These are phyloP conservation scores for Beverwykella pulmonaria DNA, from an alignment of 495 filamentous ascomycete species.

Conservation along the genomic window DNA sequence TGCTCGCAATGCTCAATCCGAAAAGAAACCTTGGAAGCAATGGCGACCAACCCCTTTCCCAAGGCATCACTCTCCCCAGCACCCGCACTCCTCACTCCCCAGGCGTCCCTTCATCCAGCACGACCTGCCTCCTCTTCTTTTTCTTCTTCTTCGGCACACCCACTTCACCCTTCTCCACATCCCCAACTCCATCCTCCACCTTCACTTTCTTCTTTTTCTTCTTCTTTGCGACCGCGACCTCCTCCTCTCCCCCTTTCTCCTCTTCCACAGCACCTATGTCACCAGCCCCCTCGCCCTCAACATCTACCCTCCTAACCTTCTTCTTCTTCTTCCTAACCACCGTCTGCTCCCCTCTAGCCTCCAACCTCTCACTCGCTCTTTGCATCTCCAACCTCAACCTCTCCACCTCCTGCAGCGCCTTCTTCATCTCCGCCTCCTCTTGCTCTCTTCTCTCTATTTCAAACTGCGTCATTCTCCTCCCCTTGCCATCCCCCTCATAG, in stretches of 20 bases:
- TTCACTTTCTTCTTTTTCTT: slow-evolving; percentile 55
- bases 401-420: slow-evolving; percentile 85
- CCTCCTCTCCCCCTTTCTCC: slow-evolving; percentile 43
- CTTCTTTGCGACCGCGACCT: slow-evolving; percentile 49
- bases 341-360: slow-evolving; percentile 66
- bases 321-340: slow-evolving; percentile 73
- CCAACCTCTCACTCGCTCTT: slow-evolving; percentile 78
- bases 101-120: not conserved
- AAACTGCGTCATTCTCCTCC: slow-evolving; percentile 34
- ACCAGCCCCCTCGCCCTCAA: slow-evolving; percentile 14
- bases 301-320: slow-evolving; percentile 49
- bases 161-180: not conserved
- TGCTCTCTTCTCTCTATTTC: slow-evolving; percentile 58
- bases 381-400: slow-evolving; percentile 87
- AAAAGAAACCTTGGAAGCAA: too few relatives aligned
- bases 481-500: slow-evolving; percentile 33
- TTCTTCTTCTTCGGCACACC: slow-evolving; percentile 59
- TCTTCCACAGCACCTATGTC: slow-evolving; percentile 19
- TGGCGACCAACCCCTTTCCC: too few relatives aligned
- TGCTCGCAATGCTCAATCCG: too few relatives aligned
- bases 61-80: too few relatives aligned
- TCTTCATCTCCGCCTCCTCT: slow-evolving; percentile 81
- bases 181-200: slow-evolving; percentile 2
- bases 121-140: slow-evolving; percentile 43
- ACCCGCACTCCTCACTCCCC: not conserved